Base-by-base conservation (phyloP, 495 filamentous ascomycete genomes). In the Polyplosphaeria fusca region DNA sequence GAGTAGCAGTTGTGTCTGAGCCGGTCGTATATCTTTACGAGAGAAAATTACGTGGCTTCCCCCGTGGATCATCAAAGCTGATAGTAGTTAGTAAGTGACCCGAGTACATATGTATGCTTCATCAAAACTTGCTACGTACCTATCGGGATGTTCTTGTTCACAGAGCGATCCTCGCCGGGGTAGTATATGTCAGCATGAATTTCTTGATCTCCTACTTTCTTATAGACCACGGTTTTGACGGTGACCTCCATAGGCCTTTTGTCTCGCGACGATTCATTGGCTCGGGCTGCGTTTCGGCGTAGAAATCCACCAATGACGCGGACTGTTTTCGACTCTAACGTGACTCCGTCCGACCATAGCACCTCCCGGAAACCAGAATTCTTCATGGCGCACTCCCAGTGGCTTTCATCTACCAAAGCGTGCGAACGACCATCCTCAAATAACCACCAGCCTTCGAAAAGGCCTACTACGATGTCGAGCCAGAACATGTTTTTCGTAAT, bases 51-150 rank as follows among this genome's bases (percentile, higher is more conserved):
- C 55, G 47, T 82, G 76, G 26, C 79, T 71, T 11, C 80, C 80
- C 0, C 81, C 80, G 48, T 84, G 81, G 39, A 83, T 75, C 76
- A 83, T 76, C 1, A 85, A 61, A 7, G 79, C 82, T n/a, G n/a
- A n/a, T n/a, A n/a, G n/a, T n/a, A n/a, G n/a, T 79, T 43, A 14
- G 16, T 23, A 5, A 11, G 12, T 48, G 11, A 14, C 27, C 18
- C 40, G 30, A 23, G 23, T 19, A 37, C 24, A 20, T 7, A 9
- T 9, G n/a, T 22, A 39, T 3, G 25, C n/a, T n/a, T n/a, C n/a
- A n/a, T n/a, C n/a, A 24, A 26, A 38, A 20, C 3, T 53, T 35
- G 30, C 7, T 7, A 28, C 48, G 12, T 26, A 52, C 48, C 48
- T 1, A 52, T 41, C 18, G 48, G 48, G 13, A 41, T 20, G 16